These are phyloP conservation scores for Penicillium goetzii DNA, from an alignment of 495 filamentous ascomycete species.

Conservation along the genomic window DNA sequence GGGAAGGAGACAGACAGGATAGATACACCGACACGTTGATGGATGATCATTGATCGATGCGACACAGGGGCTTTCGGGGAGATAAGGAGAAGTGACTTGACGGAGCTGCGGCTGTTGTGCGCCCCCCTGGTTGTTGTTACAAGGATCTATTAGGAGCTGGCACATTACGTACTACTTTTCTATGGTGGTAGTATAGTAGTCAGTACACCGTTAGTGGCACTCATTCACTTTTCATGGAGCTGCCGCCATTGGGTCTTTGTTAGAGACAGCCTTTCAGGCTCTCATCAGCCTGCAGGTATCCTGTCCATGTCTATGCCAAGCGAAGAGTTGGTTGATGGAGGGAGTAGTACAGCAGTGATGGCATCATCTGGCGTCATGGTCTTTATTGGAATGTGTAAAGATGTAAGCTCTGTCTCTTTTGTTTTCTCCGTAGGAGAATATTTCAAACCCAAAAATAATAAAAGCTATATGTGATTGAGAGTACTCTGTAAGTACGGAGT, in stretches of 20 bases:
- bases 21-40: conserved; percentile 7
- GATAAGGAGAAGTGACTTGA: conserved; percentile 13
- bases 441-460: too few relatives aligned
- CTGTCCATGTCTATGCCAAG: not conserved
- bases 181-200: not conserved
- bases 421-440: not conserved
- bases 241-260: not conserved
- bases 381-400: conserved; percentile 7
- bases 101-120: conserved; percentile 6
- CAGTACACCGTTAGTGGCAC: not conserved
- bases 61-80: conserved; percentile 3
- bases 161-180: not conserved
- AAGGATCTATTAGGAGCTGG: not conserved
- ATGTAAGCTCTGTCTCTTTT: not conserved
- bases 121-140: conserved; percentile 7
- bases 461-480: not conserved
- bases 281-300: not conserved
- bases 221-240: not conserved
- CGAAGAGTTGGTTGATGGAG: not conserved
- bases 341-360: conserved; percentile 21
- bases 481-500: too few relatives aligned
- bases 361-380: conserved; percentile 22
- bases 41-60: not conserved
- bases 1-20: not conserved
- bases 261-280: not conserved